Evolutionary conservation across 805 yeast species (phyloP).

Genomic region (Lachancea lanzarotensis): DNA sequence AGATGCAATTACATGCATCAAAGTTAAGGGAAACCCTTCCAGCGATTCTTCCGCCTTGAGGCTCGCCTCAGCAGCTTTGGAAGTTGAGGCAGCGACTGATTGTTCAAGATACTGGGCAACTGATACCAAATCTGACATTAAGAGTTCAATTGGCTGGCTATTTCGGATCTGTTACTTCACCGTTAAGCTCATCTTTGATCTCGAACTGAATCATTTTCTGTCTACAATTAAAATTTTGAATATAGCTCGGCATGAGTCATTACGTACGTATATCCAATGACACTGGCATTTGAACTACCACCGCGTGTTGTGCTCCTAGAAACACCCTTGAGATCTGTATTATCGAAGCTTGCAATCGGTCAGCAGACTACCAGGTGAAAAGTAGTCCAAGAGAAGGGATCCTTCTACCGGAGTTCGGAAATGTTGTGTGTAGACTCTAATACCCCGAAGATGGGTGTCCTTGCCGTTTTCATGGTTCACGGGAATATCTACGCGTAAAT

Average conservation of each 20-base stretch:
- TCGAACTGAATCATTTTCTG: not conserved
- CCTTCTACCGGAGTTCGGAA: not conserved
- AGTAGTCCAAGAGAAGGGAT: slow-evolving; percentile 1
- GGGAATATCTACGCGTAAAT: slow-evolving; percentile 26
- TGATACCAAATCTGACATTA: slow-evolving; percentile 44
- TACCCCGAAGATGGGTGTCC: slow-evolving; percentile 81
- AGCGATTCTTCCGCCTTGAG: slow-evolving; percentile 56
- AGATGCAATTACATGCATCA: slow-evolving; percentile 73
- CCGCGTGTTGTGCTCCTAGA: no score
- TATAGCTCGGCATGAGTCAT: not conserved
- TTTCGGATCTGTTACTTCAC: not conserved
- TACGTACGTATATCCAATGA: not conserved
- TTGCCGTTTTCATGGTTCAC: slow-evolving; percentile 90
- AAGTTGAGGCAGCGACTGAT: slow-evolving; percentile 56
- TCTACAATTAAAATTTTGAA: not conserved
- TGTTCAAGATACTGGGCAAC: slow-evolving; percentile 52
- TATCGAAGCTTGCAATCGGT: slow-evolving; percentile 4
- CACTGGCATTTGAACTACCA: no score
- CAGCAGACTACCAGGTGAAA: not conserved
- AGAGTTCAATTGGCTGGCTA: not conserved
- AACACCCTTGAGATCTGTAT: not conserved
- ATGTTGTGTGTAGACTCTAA: slow-evolving; percentile 34
- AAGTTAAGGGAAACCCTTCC: slow-evolving; percentile 68
- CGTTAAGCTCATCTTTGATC: no score
- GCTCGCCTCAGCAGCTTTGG: slow-evolving; percentile 61